Evolutionary conservation across 106 monocot species (phyloP).

Genomic region (Xerophyta viscosa): DNA sequence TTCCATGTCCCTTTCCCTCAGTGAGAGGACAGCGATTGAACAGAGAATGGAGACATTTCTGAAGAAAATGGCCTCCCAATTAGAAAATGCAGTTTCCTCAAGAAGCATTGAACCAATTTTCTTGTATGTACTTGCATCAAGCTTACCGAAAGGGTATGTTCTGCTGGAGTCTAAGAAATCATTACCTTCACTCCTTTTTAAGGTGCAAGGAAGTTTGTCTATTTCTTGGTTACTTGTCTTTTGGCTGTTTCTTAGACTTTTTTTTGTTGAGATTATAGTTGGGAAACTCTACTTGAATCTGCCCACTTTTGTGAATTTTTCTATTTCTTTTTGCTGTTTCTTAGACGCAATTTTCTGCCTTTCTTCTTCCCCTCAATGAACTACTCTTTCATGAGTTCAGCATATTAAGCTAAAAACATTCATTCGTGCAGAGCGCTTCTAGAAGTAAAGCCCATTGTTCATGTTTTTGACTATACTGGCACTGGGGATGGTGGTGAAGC

Average conservation of each 20-base stretch:
- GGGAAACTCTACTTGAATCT: no score
- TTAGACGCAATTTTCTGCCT: no score
- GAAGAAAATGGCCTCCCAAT: conserved; percentile 1
- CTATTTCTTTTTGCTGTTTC: no score
- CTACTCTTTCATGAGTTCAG: not conserved
- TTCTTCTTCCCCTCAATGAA: no score
- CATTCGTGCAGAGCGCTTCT: conserved; percentile 59
- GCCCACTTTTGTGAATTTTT: no score
- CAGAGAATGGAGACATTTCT: conserved; percentile 13
- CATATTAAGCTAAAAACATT: not conserved
- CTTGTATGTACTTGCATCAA: conserved; percentile 46
- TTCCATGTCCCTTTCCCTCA: conserved; percentile 41
- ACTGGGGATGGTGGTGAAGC: conserved; percentile 2
- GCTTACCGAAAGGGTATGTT: conserved; percentile 64
- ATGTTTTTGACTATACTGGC: conserved; percentile 30
- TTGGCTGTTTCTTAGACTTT: no score
- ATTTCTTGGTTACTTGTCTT: no score
- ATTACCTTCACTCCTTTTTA: no score
- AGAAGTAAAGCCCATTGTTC: conserved; percentile 79
- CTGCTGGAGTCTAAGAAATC: no score
- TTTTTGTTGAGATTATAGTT: no score
- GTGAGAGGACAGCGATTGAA: conserved; percentile 44
- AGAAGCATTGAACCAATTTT: conserved; percentile 19
- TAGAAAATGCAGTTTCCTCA: not conserved
- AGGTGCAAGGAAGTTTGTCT: no score